Evolutionary conservation across 2,329 filamentous ascomycete genomes (phyloP).

Genomic region (Aspergillus fijiensis): DNA sequence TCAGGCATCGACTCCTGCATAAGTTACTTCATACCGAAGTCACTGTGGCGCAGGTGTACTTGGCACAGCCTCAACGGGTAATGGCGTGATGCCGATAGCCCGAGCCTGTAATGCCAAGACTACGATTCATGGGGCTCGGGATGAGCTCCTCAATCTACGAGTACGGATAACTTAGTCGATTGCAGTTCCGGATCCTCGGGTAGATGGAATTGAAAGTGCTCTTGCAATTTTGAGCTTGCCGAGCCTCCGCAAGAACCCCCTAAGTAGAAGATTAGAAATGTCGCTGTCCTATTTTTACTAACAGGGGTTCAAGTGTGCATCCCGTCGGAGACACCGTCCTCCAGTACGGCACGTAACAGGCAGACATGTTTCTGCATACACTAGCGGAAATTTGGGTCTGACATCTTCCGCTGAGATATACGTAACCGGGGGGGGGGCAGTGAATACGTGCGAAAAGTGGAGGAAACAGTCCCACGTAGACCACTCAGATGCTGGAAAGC

Average conservation of each 20-base stretch:
- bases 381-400: conserved; percentile 4
- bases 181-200: background rate
- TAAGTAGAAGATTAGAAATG: too few relatives aligned
- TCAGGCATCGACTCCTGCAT: background rate
- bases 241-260: background rate
- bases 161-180: background rate
- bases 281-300: background rate
- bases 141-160: background rate
- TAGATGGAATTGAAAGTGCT: background rate
- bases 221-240: background rate
- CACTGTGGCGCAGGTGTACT: background rate
- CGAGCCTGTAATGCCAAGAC: background rate
- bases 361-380: conserved; percentile 9
- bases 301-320: background rate
- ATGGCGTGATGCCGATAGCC: conserved; percentile 7
- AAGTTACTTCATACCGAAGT: conserved; percentile 2
- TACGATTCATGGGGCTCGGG: background rate
- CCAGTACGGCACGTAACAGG: conserved; percentile 1
- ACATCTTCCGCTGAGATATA: background rate
- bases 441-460: conserved; percentile 6
- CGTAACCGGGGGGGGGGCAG: background rate
- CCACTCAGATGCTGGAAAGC: background rate
- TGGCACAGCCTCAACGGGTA: conserved; percentile 2
- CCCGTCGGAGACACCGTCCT: background rate
- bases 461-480: background rate